Evolutionary conservation across 176 grass and related monocot species (phyloP), one percentile per base, ranked within the genome.

Genomic region (Rhipidocladum racemiflorum): DNA sequence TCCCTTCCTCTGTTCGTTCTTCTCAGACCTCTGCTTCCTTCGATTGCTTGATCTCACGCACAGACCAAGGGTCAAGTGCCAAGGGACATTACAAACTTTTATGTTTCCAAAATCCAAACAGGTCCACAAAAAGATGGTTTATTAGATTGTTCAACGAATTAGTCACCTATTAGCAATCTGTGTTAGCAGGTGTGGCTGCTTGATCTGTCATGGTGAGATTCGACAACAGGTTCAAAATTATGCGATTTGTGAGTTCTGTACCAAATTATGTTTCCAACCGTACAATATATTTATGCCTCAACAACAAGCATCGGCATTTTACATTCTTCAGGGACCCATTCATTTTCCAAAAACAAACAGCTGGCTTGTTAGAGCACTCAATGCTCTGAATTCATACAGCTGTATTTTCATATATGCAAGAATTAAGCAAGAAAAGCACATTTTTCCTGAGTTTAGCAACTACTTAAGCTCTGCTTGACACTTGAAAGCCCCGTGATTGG

Each of bases 401-500:
- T 44, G 18, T 64, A 61, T 38, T 65, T 65, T 70, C 78, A 46
- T 55, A 30, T 61, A 32, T 44, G n/a, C 7, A 55, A 34, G 3
- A 65, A 81, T 23, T 6, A 55, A 73, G 21, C 25, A 6, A 77
- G 9, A 78, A 73, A 85, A 53, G 32, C 14, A 0, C 21, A 63
- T 24, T 44, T 44, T 38, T 43, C 54, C 39, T 13, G 10, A 81
- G 70, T 70, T 81, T 70, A 77, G 39, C 32, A 64, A 55, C 20
- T 64, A 44, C 53, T 75, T 42, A 28, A 65, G 65, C 72, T 51
- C 40, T 50, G 18, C 14, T 67, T 23, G 40, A 53, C 50, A 85
- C 27, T 81, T 54, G 45, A 64, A 78, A 50, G 32, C 38, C 29
- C 77, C 61, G 28, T 27, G 54, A 38, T 81, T 48, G 23, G 57